Conservation (phyloP, 176 grass and related monocot species). For the Oropetium thomaeum region DNA sequence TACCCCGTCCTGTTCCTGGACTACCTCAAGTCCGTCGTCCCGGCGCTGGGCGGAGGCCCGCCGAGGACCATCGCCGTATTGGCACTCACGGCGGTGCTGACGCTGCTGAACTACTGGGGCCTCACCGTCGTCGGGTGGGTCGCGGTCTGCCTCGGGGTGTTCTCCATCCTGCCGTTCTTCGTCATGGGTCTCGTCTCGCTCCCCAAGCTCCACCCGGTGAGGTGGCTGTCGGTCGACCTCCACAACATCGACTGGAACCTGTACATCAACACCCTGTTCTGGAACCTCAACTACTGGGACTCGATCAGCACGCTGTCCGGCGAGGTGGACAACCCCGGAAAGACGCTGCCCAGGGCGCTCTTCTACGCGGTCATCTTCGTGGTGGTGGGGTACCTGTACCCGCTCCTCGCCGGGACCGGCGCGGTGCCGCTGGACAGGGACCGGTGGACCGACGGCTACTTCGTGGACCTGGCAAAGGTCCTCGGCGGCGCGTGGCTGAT, state of each 20-base stretch:
- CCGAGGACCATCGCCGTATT: slow-evolving; percentile 44
- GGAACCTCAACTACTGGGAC: slow-evolving; percentile 90
- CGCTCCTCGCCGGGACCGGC: slow-evolving; percentile 60
- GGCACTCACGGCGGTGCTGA: slow-evolving; percentile 49
- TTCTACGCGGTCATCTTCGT: slow-evolving; percentile 70
- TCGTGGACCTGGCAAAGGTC: slow-evolving; percentile 57
- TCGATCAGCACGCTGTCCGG: slow-evolving; percentile 74
- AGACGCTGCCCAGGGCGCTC: slow-evolving; percentile 63
- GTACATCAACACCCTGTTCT: slow-evolving; percentile 71
- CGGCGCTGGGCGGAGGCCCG: slow-evolving; percentile 35
- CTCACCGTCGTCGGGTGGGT: slow-evolving; percentile 69
- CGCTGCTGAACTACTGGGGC: slow-evolving; percentile 63
- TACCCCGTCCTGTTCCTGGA: slow-evolving; percentile 77
- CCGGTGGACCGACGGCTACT: slow-evolving; percentile 67
- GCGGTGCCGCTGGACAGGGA: slow-evolving; percentile 50
- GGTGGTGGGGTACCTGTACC: slow-evolving; percentile 54
- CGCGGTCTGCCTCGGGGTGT: slow-evolving; percentile 58
- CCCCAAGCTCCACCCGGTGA: slow-evolving; percentile 47
- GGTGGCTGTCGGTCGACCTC: slow-evolving; percentile 52
- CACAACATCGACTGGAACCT: slow-evolving; percentile 64
- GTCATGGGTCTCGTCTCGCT: slow-evolving; percentile 63
- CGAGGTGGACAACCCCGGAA: slow-evolving; percentile 56
- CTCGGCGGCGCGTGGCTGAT: slow-evolving; percentile 70
- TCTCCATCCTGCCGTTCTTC: slow-evolving; percentile 61
- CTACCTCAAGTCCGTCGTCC: slow-evolving; percentile 65